Conservation (phyloP, 805 yeast genomes). For the Candida anglica region DNA sequence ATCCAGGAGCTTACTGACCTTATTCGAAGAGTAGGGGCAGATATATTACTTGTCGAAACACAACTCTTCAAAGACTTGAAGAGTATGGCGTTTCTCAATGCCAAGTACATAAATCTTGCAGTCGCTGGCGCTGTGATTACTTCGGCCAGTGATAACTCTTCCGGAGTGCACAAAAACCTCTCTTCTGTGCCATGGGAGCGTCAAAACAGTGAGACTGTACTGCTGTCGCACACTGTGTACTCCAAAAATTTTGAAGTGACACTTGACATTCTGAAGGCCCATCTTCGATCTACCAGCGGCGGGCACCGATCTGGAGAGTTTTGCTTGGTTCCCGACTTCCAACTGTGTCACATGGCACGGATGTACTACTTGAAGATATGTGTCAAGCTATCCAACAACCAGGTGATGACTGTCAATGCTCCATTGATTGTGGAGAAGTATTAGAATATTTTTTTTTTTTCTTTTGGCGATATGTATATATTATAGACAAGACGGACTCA, state of each 20-base stretch:
- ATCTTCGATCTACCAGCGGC: constrained; percentile 21
- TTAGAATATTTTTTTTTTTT: no score
- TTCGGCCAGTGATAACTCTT: constrained; percentile 6
- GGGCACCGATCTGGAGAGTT: constrained; percentile 10
- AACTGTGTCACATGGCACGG: constrained; percentile 32
- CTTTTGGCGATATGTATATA: no score
- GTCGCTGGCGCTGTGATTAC: neutral
- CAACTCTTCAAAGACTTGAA: constrained; percentile 33
- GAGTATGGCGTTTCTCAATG: constrained; percentile 26
- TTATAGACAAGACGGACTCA: no score
- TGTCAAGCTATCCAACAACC: constrained; percentile 17
- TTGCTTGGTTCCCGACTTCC: constrained; percentile 36
- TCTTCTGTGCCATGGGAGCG: constrained; percentile 27
- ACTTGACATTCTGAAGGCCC: constrained; percentile 25
- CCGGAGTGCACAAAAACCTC: constrained; percentile 19
- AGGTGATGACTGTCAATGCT: constrained; percentile 19
- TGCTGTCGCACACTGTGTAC: constrained; percentile 14
- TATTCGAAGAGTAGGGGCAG: constrained; percentile 32
- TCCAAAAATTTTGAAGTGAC: constrained; percentile 25
- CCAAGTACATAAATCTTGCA: constrained; percentile 18
- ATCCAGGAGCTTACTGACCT: constrained; percentile 21
- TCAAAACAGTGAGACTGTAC: constrained; percentile 5
- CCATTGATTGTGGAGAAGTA: constrained; percentile 25
- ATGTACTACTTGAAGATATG: constrained; percentile 26
- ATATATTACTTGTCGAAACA: constrained; percentile 29